Evolutionary conservation across 73 alveolate species (phyloP), one percentile per base, ranked within the genome.

Genomic region (Stentor coeruleus): DNA sequence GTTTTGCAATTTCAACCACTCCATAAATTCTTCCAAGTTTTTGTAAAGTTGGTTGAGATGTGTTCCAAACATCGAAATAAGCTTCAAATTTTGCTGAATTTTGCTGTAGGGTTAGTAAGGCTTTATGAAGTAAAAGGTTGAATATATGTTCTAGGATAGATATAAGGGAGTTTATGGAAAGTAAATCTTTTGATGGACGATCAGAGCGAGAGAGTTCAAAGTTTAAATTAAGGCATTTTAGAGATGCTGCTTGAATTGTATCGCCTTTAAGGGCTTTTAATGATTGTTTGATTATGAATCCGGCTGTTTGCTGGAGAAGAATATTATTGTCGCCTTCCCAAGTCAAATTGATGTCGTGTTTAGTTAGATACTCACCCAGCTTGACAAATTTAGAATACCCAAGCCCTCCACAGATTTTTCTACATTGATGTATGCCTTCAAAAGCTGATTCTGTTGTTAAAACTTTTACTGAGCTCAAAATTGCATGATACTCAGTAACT

Each of bases 271-370:
- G 39, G 2, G 83, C 84, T 86, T 79, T 86, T 57, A 39, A 42
- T 28, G 42, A 59, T 82, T 83, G 85, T 60, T 86, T 86, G 28
- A 86, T 38, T 28, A 86, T 35, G 35, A 77, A 86, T 86, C 87
- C 91, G 6, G 94, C 96, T 14, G 95, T 77, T 80, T 93, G 90
- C 80, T 84, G 83, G 37, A 91, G 87, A 37, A 93, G 74, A 35
- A 93, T 96, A 20, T 91, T 83, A 85, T 88, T 91, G 58, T 93
- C 98, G 28, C 98, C 98, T 81, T 93, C 98, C 90, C 91, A 91
- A 26, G 98, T 93, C 0, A 31, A 57, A 31, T 31, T 31, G 15
- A 57, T 57, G 28, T 57, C 28, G 28, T 57, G 35, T 20, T 57
- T 57, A n/a, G 28, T 57, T 20, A 57, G 15, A 57, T 20, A 20